Base-by-base conservation (phyloP, 441 rosid species). In the Raphanus hybrid region DNA sequence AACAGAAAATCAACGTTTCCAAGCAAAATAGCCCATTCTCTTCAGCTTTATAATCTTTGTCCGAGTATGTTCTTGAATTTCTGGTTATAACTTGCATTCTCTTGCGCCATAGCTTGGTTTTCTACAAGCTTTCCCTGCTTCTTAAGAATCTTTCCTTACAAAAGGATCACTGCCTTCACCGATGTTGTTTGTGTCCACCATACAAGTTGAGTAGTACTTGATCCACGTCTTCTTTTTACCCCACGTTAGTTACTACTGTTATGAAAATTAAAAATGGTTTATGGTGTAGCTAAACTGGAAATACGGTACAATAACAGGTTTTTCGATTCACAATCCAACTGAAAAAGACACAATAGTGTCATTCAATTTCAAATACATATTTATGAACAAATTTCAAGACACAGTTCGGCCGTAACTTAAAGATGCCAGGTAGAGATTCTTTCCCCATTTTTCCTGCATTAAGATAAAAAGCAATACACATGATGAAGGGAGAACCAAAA, bases 391-490 rank as follows among this genome's bases (percentile, higher is more conserved):
- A 60, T 35, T 72, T 91, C 85, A 94, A 27, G 97, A 92, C 35
- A 95, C 98, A 16, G 98, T 92, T 75, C 98, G 87, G 72, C 98
- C 98, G 57, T 91, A 91, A 83, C 98, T 91, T 67, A 95, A 45
- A 48, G 94, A 89, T 20, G 98, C 86, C 10, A 94, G 95, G 74
- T 94, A 94, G 20, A 94, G 99, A 83, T 94, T 92, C 84, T 94
- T 94, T 8, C 91, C 89, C 99, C 98, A 93, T 84, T 93, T 93
- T 76, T 91, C 97, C 97, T 93, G 92, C 80, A 79, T 12, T 52
- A 48, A 3, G 43, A 35, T 45, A 27, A 64, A 63, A 45, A 45
- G 32, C 39, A 8, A 62, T 23, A 27, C 54, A 50, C 35, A 43
- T 67, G 12, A 67, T 14, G 65, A 1, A 23, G 14, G 58, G 64